These are phyloP conservation scores for Dalbergia cochinchinensis DNA, from an alignment of 306 rosid genomes.

Conservation along the genomic window DNA sequence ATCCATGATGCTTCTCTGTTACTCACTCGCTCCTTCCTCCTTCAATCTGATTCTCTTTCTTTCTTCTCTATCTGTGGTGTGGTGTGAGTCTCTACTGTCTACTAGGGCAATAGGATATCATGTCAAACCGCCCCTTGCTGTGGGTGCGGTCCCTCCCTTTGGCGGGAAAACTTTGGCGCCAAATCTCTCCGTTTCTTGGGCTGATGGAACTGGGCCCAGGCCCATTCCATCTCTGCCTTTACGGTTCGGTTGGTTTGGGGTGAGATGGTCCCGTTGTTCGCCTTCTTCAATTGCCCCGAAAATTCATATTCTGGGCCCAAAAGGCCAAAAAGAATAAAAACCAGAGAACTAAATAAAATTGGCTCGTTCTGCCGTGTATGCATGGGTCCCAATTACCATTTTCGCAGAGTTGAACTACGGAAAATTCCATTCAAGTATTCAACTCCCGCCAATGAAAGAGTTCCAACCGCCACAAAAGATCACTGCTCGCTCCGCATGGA, in stretches of 20 bases:
- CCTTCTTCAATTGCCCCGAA: background rate
- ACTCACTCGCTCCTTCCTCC: background rate
- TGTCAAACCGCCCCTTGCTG: conserved; percentile 1
- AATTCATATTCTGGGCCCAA: too few relatives aligned
- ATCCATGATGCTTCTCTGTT: conserved; percentile 59
- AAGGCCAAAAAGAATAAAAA: too few relatives aligned
- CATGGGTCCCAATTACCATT: background rate
- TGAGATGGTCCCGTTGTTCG: background rate
- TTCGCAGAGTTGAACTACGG: background rate
- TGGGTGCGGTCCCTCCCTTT: conserved; percentile 14
- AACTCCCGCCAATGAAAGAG: conserved; percentile 37
- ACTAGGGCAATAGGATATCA: conserved; percentile 4
- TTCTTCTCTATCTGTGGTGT: background rate
- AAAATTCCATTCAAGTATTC: background rate
- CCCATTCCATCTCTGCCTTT: background rate
- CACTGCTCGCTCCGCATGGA: conserved; percentile 3
- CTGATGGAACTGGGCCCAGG: background rate
- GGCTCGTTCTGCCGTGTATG: too few relatives aligned
- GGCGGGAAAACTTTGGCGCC: conserved; percentile 81
- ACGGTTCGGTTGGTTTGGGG: background rate
- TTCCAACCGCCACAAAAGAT: background rate
- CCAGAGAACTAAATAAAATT: too few relatives aligned
- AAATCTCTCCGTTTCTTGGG: conserved; percentile 33
- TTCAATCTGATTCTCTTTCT: background rate
- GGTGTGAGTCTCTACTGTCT: background rate